Conservation (phyloP, 148 eudicot genomes). For the Chenopodium album region DNA sequence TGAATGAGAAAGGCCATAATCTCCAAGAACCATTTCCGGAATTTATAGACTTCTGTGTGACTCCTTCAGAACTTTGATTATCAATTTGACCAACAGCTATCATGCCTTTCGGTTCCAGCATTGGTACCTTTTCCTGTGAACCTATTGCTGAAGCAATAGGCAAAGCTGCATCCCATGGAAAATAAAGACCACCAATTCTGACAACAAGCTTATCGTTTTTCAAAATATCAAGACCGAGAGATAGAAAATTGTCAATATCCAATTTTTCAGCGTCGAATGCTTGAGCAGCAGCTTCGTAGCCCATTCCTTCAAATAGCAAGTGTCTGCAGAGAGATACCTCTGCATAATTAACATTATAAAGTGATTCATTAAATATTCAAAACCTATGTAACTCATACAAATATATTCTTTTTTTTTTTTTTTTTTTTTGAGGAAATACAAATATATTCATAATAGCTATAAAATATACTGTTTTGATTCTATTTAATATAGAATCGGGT, state of each 20-base stretch:
- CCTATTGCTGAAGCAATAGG: constrained; percentile 41
- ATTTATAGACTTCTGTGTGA: constrained; percentile 35
- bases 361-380: neutral
- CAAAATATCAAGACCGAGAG: constrained; percentile 31
- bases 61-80: constrained; percentile 32
- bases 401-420: neutral
- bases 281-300: constrained; percentile 46
- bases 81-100: constrained; percentile 40
- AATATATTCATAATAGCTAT: neutral
- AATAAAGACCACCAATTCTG: constrained; percentile 49
- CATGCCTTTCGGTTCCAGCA: constrained; percentile 45
- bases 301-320: constrained; percentile 46
- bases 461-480: neutral
- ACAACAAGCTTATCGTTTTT: constrained; percentile 40
- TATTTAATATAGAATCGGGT: neutral
- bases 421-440: neutral
- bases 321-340: constrained; percentile 46
- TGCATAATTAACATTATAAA: constrained; percentile 24
- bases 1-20: constrained; percentile 65
- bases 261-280: constrained; percentile 45
- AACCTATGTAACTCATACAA: neutral
- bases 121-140: constrained; percentile 28
- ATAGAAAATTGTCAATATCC: constrained; percentile 33
- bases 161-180: constrained; percentile 50
- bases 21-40: constrained; percentile 53